Conservation (phyloP, 441 rosid genomes). For the Dalechampia spathulata region DNA sequence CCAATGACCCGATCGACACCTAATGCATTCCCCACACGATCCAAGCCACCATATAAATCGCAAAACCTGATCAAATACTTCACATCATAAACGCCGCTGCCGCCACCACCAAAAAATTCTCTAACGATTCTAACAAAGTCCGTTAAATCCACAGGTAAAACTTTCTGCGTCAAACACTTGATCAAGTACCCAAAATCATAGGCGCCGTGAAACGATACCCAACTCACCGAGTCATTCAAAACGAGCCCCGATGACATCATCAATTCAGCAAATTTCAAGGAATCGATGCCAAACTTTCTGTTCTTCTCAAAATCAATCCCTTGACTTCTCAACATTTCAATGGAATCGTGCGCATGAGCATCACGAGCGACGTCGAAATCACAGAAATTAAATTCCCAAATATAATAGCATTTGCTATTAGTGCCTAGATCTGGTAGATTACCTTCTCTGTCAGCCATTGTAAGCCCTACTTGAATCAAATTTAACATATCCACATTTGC, state of each 20-base stretch:
- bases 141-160: constrained; percentile 27
- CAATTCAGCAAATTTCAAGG: constrained; percentile 39
- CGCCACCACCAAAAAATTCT: constrained; percentile 32
- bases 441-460: constrained; percentile 41
- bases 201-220: constrained; percentile 69
- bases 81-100: constrained; percentile 35
- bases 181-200: constrained; percentile 68
- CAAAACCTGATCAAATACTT: constrained; percentile 52
- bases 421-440: constrained; percentile 51
- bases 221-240: constrained; percentile 39
- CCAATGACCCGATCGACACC: constrained; percentile 40
- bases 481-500: constrained; percentile 49
- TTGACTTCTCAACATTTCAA: constrained; percentile 44
- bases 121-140: constrained; percentile 34
- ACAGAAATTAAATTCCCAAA: constrained; percentile 64
- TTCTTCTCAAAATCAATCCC: constrained; percentile 53
- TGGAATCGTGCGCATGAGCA: constrained; percentile 42
- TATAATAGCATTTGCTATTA: constrained; percentile 11
- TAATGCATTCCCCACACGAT: constrained; percentile 37
- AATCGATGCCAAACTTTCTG: constrained; percentile 36
- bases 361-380: constrained; percentile 46
- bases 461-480: constrained; percentile 54
- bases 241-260: constrained; percentile 61
- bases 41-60: constrained; percentile 49
- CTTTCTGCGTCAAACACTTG: constrained; percentile 37